Evolutionary conservation across 2,329 filamentous ascomycete genomes (phyloP), one percentile per base, ranked within the genome.

Genomic region (Bipolaris oryzae): DNA sequence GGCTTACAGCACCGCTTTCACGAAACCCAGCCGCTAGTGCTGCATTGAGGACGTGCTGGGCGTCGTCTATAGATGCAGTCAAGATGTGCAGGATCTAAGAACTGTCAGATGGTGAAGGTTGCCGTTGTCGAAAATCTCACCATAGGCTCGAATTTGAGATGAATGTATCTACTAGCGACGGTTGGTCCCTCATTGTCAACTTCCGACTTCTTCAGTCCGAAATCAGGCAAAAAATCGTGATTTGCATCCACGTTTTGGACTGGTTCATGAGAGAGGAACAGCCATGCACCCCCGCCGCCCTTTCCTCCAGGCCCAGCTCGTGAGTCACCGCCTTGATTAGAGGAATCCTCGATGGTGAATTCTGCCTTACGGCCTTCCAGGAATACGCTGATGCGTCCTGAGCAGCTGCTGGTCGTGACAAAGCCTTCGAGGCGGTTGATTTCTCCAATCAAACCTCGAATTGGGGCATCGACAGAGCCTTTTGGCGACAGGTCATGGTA

Each of bases 131-230:
- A 34, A 6, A 21, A 55, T 51, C 87, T 73, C 83, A 96, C 93
- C 92, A 97, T 92, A 4, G 93, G 92, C 74, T 97, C 93, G 71
- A 96, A 97, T 76, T 96, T 95, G 78, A 96, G 90, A 76, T 94
- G 91, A 48, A 96, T 81, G 60, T 82, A 80, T 53, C 81, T 76
- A 60, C 71, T 66, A 16, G 82, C 42, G 18, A 58, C 47, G 25
- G 46, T 52, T 42, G 63, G 50, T n/a, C 28, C 41, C 35, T 13
- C 47, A 3, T 59, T 43, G 11, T 41, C 37, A 9, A 44, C 35
- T 37, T 38, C 47, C 15, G 52, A 25, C 5, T 53, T 50, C 15
- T 59, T 41, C 20, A 74, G 85, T 76, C 69, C 84, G 80, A 68
- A 77, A 16, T 57, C 48, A 23, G 66, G 48, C 43, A 67, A 58